Conservation (phyloP, 371 early-diverging fungal species). For the Vittaforma corneae region DNA sequence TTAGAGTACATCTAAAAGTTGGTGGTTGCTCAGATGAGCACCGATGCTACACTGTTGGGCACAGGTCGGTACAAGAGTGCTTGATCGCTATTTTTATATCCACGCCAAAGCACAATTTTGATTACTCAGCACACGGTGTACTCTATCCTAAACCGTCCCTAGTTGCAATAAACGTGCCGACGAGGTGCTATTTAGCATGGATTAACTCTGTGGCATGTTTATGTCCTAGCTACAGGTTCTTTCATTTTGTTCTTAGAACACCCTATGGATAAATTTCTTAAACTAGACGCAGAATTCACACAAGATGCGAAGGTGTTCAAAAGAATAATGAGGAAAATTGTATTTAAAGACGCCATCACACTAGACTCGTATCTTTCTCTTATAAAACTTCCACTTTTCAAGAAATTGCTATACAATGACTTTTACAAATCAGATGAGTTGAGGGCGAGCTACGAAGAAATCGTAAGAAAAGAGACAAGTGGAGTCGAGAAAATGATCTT, state of each 20-base stretch:
- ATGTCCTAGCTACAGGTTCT: background rate
- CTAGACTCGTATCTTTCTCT: background rate
- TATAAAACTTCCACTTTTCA: background rate
- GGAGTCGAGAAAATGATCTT: conserved; percentile 2
- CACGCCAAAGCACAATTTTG: background rate
- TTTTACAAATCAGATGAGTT: background rate
- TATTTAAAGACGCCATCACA: background rate
- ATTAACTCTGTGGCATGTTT: no score
- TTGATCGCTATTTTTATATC: background rate
- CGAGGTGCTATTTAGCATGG: no score
- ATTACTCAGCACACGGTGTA: background rate
- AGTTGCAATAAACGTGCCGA: background rate
- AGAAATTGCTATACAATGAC: background rate
- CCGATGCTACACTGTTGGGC: no score
- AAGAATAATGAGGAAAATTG: background rate
- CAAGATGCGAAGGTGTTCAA: background rate
- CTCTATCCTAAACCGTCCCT: background rate
- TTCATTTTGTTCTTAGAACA: background rate
- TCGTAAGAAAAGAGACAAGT: background rate
- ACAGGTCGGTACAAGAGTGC: no score
- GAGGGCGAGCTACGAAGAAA: background rate
- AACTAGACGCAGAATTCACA: background rate
- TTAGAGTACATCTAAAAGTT: background rate
- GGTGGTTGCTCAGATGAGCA: no score
- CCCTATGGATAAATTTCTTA: conserved; percentile 1